Evolutionary conservation across 345 rosid species (phyloP), one percentile per base, ranked within the genome.

Genomic region (Noccaea bulbosa): DNA sequence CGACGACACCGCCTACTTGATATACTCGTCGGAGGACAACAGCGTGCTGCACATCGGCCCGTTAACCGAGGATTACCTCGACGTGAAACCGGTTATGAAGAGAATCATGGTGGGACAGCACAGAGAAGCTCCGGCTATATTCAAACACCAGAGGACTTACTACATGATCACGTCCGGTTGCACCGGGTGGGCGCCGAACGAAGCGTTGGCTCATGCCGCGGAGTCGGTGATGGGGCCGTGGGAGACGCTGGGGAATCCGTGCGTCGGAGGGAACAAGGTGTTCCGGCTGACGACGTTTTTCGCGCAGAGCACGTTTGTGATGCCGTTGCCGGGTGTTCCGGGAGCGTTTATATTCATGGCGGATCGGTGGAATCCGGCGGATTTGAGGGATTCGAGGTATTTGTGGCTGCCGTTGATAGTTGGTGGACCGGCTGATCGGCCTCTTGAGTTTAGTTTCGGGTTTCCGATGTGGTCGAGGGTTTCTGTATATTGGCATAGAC

Each of bases 141-240:
- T 94, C 55, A 94, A 91, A 81, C 81, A 89, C 55, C 80, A 79
- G 38, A 86, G 83, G 14, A 89, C 86, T 20, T 94, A 91, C 68
- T 94, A 94, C 83, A 94, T 94, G 99, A 85, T 91, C 76, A 94
- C 97, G 4, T 91, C 95, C 0, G 97, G 95, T 7, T 94, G 99
- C 78, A 82, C 96, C 0, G 96, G 97, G 32, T 94, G 99, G 99
- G 97, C 99, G 5, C 96, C 97, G 15, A 94, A 94, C 16, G 99
- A 94, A 79, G 96, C 96, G 1, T 51, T 89, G 15, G 88, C 84
- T 8, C 93, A 94, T 52, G 96, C 92, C 0, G 91, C 97, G 1
- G 97, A 94, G 70, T 86, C 90, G 1, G 78, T 94, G 39, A 86
- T 88, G 97, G 97, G 99, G 4, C 89, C 89, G 5, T 94, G 99